A percentile compares a stretch with the other conserved stretches of the same genome.
phyloP scores from a whole-genome alignment of 192 early-diverging fungal genomes.

The Mortierella antarctica region DNA sequence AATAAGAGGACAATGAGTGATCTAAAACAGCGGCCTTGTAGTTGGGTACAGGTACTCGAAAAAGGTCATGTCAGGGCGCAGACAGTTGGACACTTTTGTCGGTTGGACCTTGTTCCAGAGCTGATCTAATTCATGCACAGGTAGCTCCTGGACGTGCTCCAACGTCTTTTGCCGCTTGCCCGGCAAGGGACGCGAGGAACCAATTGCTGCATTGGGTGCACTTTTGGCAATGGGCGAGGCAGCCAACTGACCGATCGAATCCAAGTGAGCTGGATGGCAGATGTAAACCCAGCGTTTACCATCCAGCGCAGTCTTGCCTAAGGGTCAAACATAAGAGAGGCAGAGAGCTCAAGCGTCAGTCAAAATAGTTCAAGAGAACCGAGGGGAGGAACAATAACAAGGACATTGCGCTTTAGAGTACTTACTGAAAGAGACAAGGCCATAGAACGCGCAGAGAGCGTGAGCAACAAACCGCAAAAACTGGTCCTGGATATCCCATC shows the following conservation, averaged over 20 bases:
- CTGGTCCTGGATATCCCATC: conserved; percentile 59
- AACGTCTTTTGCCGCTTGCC: conserved; percentile 31
- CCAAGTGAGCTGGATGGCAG: conserved; percentile 49
- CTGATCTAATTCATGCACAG: conserved; percentile 30
- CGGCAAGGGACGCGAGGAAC: conserved; percentile 3
- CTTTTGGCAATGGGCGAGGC: background rate
- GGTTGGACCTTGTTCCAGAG: conserved; percentile 38
- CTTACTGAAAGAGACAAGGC: conserved; percentile 63
- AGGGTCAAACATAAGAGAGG: background rate
- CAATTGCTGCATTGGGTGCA: background rate
- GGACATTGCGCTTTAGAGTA: background rate
- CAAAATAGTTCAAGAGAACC: background rate
- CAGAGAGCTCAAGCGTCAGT: background rate
- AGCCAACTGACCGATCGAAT: conserved; percentile 28
- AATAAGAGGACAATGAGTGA: too few species aligned
- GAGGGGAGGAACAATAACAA: background rate
- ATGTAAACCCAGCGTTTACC: conserved; percentile 51
- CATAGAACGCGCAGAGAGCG: conserved; percentile 59
- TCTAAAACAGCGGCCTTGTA: conserved; percentile 19
- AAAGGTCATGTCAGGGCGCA: conserved; percentile 43
- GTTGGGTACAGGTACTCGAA: conserved; percentile 51
- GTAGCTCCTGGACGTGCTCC: conserved; percentile 49
- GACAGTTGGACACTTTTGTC: conserved; percentile 15
- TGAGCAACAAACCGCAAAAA: conserved; percentile 63
- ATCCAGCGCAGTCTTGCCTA: conserved; percentile 49